Evolutionary conservation across 495 filamentous ascomycete genomes (phyloP), one percentile per base, ranked within the genome.

Genomic region (Viridothelium virens): DNA sequence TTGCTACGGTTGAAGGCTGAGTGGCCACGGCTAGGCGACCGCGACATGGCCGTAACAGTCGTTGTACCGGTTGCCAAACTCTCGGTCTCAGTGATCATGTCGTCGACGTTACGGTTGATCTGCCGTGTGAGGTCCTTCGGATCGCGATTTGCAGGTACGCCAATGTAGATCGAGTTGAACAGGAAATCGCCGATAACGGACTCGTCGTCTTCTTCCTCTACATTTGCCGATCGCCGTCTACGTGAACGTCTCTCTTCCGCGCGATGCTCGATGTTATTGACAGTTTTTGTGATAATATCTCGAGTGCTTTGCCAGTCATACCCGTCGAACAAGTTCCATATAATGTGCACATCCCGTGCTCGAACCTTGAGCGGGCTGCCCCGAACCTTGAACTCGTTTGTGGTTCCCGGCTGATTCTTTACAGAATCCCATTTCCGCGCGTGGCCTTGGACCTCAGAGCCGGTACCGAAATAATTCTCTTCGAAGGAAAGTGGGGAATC

Each of bases 151-250:
- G 89, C 83, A 2, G 92, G 88, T 56, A 99, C 90, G 31, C 89
- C 92, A 64, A 99, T 96, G 77, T 97, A 99, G 61, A 99, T 96
- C 0, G 94, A 97, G 71, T 97, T 97, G 83, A 99, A 99, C 31
- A 99, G 82, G 72, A 92, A 95, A 74, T 97, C 94, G 1, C 88
- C 92, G 74, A 97, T 95, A 16, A 93, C 87, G 1, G 88, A 88
- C 71, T 91, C 90, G 48, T 91, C 85, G 33, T 96, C 91, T 9
- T 91, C 86, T 38, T 84, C 78, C 0, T 83, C 82, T 61, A 82
- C 77, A 33, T 85, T 81, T n/a, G 79, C 77, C 75, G 76, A 59
- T 78, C 78, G 62, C 74, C 81, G 34, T 77, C 77, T 64, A 73
- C 74, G 65, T 82, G 80, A 33, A 80, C 78, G 82, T 36, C 88